Evolutionary conservation across 495 filamentous ascomycete species (phyloP), one percentile per base, ranked within the genome.

Genomic region (Cryomyces minteri): DNA sequence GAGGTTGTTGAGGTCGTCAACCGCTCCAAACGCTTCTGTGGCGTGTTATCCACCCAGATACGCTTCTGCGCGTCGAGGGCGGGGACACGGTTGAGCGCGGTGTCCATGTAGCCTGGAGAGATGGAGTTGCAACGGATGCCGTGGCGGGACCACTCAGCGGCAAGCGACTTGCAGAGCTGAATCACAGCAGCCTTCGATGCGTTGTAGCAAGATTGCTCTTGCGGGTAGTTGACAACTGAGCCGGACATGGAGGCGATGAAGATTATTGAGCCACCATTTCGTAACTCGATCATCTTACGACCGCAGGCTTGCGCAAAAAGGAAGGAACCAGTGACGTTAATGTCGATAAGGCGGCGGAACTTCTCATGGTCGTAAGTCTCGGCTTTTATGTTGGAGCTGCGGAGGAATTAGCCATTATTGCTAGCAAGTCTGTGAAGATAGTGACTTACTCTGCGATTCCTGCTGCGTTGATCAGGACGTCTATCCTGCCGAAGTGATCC

Each of bases 101-200:
- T 85, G 63, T 84, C 81, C 79, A 84, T 86, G 60, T 84, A 84
- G 32, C 81, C 81, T 29, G 81, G 81, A 11, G 75, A 80, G 58
- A 84, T 84, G 50, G 70, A 74, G 67, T 86, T 86, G 50, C 84
- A 81, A 36, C 81, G 77, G 57, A 85, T 82, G 49, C 67, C 66
- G 55, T 82, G 69, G 55, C 76, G 76, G 51, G 79, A 77, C 82
- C 82, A 85, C 57, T 86, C 81, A n/a, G 77, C 79, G 43, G 79
- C 82, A 33, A 86, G 70, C 6, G 77, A 82, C 60, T 81, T 81
- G 52, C 76, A 77, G 45, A 85, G 69, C 60, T 82, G 77, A 54
- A 84, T 76, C 33, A 85, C 82, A 49, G 72, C 81, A 10, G 80
- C 81, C 70, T 85, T 86, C 55, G 79, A 84, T 33, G 80, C 77